Percentiles rank a stretch among this genome's conserved stretches.
Conservation (phyloP, 768 basidiomycete species). For the Agaricus blazei region DNA sequence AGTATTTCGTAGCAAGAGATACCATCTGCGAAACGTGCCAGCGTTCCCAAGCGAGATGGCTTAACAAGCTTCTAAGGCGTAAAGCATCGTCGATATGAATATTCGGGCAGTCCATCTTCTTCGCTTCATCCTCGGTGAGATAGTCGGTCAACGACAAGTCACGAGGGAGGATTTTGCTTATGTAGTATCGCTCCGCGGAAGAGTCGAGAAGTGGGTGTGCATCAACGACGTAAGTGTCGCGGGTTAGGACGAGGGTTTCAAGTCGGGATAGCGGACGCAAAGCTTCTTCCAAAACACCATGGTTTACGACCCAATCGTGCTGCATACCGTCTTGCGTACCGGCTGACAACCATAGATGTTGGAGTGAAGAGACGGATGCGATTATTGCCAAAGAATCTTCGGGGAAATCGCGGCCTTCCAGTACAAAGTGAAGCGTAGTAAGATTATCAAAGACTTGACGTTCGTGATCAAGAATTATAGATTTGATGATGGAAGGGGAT, state of each 20-base stretch:
- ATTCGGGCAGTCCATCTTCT: constrained; percentile 5
- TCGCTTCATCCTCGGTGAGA: constrained; percentile 14
- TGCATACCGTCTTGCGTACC: constrained; percentile 18
- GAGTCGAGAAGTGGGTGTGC: constrained; percentile 19
- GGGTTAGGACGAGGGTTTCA: constrained; percentile 21
- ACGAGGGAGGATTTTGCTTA: constrained; percentile 17
- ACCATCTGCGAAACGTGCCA: constrained; percentile 23
- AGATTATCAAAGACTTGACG: constrained; percentile 14
- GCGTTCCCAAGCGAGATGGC: constrained; percentile 22
- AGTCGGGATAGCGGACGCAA: constrained; percentile 20
- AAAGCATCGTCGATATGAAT: constrained; percentile 10
- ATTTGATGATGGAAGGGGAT: constrained; percentile 13
- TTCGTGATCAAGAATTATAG: constrained; percentile 4
- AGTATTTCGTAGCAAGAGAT: constrained; percentile 14
- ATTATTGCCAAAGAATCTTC: constrained; percentile 17
- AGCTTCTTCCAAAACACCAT: constrained; percentile 13
- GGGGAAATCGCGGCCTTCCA: constrained; percentile 13
- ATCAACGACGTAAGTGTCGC: constrained; percentile 22
- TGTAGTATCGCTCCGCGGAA: constrained; percentile 19
- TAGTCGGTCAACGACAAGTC: constrained; percentile 15
- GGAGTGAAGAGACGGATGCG: constrained; percentile 15
- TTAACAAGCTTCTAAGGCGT: constrained; percentile 11
- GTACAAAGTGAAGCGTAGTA: constrained; percentile 21
- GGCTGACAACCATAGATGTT: constrained; percentile 23
- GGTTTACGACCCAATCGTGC: constrained; percentile 23